Evolutionary conservation across 495 filamentous ascomycete species (phyloP).

Genomic region (Hypoxylon intermedium): DNA sequence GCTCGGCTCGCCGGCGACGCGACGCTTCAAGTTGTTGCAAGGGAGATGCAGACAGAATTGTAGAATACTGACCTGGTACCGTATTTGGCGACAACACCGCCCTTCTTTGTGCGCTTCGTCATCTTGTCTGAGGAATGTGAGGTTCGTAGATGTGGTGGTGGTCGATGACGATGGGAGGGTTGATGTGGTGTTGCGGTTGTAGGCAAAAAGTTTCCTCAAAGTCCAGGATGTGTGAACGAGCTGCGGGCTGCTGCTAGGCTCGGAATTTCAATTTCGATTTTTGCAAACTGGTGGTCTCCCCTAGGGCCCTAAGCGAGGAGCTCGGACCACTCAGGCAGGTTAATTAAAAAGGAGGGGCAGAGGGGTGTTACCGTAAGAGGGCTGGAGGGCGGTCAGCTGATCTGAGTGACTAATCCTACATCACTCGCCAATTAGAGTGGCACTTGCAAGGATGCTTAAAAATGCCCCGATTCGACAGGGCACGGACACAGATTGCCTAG

Average conservation of each 20-base stretch:
- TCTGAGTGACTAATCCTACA: constrained; percentile 21
- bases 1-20: not conserved
- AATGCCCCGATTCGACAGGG: constrained; percentile 32
- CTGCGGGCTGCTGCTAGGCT: constrained; percentile 19
- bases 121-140: constrained; percentile 66
- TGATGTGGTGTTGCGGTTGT: constrained; percentile 15
- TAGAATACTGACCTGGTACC: constrained; percentile 60
- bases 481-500: constrained; percentile 8
- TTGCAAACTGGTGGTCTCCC: constrained; percentile 9
- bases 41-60: constrained; percentile 7
- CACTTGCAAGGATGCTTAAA: not conserved
- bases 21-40: constrained; percentile 9
- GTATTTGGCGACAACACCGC: constrained; percentile 78
- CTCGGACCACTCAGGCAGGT: constrained; percentile 17
- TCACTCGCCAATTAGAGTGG: constrained; percentile 12
- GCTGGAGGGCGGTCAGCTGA: constrained; percentile 20
- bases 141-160: constrained; percentile 50
- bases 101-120: constrained; percentile 99
- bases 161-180: constrained; percentile 33
- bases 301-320: constrained; percentile 38
- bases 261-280: constrained; percentile 26
- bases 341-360: not conserved
- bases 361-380: too few species aligned
- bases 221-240: constrained; percentile 2
- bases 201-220: constrained; percentile 29